phyloP scores from a whole-genome alignment of 345 rosid species.

The Boechera stricta region DNA sequence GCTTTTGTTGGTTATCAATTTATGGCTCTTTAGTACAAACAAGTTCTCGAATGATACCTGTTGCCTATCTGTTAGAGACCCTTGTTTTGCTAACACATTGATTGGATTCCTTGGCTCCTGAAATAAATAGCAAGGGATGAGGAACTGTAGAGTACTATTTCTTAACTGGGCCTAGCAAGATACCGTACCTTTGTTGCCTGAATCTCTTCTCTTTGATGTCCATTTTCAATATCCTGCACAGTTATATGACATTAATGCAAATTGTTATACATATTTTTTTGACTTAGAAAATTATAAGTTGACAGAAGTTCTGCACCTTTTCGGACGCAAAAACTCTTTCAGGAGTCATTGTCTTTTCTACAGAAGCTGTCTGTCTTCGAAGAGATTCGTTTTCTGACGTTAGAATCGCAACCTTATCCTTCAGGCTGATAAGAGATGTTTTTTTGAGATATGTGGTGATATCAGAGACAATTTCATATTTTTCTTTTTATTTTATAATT shows the following conservation, averaged over 20 bases:
- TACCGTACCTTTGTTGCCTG: constrained; percentile 47
- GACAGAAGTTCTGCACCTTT: constrained; percentile 46
- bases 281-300: background rate
- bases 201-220: constrained; percentile 49
- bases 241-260: constrained; percentile 29
- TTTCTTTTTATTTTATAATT: background rate
- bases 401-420: constrained; percentile 50
- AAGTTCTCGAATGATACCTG: constrained; percentile 49
- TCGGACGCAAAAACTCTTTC: constrained; percentile 38
- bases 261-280: background rate
- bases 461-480: constrained; percentile 14
- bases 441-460: constrained; percentile 5
- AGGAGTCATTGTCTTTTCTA: constrained; percentile 46
- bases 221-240: constrained; percentile 55
- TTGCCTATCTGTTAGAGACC: constrained; percentile 60
- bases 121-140: constrained; percentile 34
- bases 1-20: constrained; percentile 21
- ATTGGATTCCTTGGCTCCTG: constrained; percentile 52
- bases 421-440: constrained; percentile 47
- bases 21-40: background rate
- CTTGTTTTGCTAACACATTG: constrained; percentile 55
- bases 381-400: constrained; percentile 63
- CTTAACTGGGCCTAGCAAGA: constrained; percentile 15
- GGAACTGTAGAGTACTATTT: constrained; percentile 29
- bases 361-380: constrained; percentile 40